Evolutionary conservation across 768 basidiomycete genomes (phyloP).

Genomic region (Coprinopsis strossmayeri): DNA sequence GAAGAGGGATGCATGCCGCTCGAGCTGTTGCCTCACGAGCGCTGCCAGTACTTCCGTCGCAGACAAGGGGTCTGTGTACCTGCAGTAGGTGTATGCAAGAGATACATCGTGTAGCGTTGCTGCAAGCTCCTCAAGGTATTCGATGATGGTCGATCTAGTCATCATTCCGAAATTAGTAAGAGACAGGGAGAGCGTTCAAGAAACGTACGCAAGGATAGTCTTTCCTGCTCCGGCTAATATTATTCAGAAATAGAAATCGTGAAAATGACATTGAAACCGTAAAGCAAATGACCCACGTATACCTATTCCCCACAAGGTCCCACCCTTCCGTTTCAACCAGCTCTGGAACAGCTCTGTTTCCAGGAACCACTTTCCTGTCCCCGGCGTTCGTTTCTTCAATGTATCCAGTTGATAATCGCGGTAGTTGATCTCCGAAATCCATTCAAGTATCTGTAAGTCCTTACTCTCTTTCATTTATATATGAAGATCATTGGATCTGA

Average conservation of each 20-base stretch:
- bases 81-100: background rate
- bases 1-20: background rate
- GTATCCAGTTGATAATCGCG: background rate
- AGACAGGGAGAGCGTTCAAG: background rate
- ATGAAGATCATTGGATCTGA: too few relatives aligned
- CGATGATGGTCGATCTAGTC: background rate
- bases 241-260: background rate
- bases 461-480: background rate
- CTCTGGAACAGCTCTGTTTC: background rate
- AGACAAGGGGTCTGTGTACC: background rate
- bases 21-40: background rate
- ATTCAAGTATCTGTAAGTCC: background rate
- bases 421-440: background rate
- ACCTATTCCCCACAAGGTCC: background rate
- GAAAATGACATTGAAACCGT: background rate
- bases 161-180: background rate
- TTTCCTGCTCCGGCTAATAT: conserved; percentile 8
- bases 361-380: background rate
- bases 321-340: background rate
- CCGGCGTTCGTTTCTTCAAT: background rate
- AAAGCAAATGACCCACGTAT: background rate
- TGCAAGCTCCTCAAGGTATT: background rate
- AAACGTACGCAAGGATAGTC: conserved; percentile 1
- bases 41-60: background rate
- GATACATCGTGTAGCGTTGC: background rate